These are phyloP conservation scores for Globisporangium lucens DNA, from an alignment of 352 stramenopile species.

Conservation along the genomic window DNA sequence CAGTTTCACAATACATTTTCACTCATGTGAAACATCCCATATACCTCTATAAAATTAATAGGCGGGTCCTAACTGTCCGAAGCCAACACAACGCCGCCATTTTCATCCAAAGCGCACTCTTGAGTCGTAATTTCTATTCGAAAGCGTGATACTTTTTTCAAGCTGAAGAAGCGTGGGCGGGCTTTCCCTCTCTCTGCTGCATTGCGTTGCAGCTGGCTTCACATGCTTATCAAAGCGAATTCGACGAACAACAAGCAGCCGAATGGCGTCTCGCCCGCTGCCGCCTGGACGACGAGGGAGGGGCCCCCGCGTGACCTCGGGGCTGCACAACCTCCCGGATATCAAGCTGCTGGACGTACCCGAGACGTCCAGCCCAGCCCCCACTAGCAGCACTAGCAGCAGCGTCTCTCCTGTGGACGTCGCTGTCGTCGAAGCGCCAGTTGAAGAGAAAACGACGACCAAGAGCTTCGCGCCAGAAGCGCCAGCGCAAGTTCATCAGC, in stretches of 20 bases:
- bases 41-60: not conserved
- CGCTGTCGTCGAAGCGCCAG: not conserved
- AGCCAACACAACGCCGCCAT: not conserved
- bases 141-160: not conserved
- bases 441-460: not conserved
- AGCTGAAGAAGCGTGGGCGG: not conserved
- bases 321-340: constrained; percentile 18
- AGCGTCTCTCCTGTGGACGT: not conserved
- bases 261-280: constrained; percentile 20
- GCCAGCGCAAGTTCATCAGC: not conserved
- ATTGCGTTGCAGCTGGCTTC: not conserved
- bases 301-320: constrained; percentile 10
- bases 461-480: not conserved
- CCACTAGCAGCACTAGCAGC: not conserved
- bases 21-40: not conserved
- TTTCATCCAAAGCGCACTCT: not conserved
- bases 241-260: not conserved
- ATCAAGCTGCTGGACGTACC: constrained; percentile 11
- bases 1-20: not conserved
- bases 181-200: not conserved
- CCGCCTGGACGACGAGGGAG: constrained; percentile 17
- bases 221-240: not conserved
- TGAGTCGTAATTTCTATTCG: not conserved
- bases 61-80: not conserved
- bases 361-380: not conserved